Base-by-base conservation (phyloP, 176 grass and related monocot species). In the Phragmites australis region DNA sequence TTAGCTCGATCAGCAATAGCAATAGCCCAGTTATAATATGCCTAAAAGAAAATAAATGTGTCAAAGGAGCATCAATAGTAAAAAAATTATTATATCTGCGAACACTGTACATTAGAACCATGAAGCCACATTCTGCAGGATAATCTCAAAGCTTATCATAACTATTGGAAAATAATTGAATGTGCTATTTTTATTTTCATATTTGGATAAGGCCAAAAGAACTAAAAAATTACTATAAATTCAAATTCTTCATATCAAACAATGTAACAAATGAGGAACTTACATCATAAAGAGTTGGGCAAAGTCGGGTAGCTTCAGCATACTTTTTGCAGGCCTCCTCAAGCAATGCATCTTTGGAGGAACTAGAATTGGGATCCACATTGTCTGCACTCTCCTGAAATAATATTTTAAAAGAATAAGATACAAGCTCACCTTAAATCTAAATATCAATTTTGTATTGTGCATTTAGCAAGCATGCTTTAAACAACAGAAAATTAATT, bases 1-100 rank as follows among this genome's bases (percentile, higher is more conserved):
- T 99, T 99, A 81, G 96, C 96, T 68, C 96, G 90, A 80, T 99
- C 96, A 93, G 96, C 93, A 80, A 99, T 95, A 66, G 96, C 96
- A 90, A 99, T 99, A 75, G 96, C 96, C 96, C 96, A 99, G 71
- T 99, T 99, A 90, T 99, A 99, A 87, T 93, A 95, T 76, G 96
- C 96, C 96, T 99, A 88, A 51, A 51, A 72, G 55, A 60, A 65
- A 80, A 50, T 15, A 9, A 54, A 81, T 9, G 5, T 75, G 63
- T 45, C 43, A 76, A 37, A 58, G 30, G 18, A 49, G 7, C 31
- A 81, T 3, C 8, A 64, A 64, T 29, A 19, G n/a, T 57, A 32
- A n/a, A 70, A 77, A 63, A n/a, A 37, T 65, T 57, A n/a, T 71
- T 71, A 13, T 42, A 13, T 42, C 37, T 65, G 47, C 12, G 12